These are phyloP conservation scores for Colletotrichum limetticola DNA, from an alignment of 2,329 filamentous ascomycete species.

Conservation along the genomic window DNA sequence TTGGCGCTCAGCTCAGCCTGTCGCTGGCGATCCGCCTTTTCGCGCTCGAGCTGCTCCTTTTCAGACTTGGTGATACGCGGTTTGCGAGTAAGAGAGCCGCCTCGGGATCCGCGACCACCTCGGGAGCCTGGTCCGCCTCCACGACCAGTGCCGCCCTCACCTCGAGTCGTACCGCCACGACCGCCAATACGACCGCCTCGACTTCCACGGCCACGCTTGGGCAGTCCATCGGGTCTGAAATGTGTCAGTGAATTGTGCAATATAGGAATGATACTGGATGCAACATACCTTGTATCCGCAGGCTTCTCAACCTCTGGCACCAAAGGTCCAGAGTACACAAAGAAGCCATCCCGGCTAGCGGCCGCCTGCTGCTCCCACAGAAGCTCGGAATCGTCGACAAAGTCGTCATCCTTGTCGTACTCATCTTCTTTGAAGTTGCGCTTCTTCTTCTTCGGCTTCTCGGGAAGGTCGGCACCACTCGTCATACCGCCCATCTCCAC, in stretches of 20 bases:
- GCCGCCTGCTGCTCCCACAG: slow-evolving; percentile 96
- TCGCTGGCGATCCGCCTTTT: slow-evolving; percentile 80
- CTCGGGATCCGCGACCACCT: slow-evolving; percentile 76
- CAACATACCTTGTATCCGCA: slow-evolving; percentile 58
- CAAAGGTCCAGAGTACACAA: slow-evolving; percentile 94
- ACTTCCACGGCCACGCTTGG: slow-evolving; percentile 68
- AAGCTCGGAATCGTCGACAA: slow-evolving; percentile 93
- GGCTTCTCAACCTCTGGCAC: slow-evolving; percentile 87
- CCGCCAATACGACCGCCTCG: slow-evolving; percentile 63
- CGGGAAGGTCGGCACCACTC: slow-evolving; percentile 70
- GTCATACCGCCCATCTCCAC: slow-evolving; percentile 81
- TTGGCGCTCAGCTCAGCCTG: slow-evolving; percentile 53
- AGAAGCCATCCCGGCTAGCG: slow-evolving; percentile 95
- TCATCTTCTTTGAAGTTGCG: slow-evolving; percentile 84
- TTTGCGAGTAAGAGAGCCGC: slow-evolving; percentile 79
- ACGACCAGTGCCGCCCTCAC: slow-evolving; percentile 54
- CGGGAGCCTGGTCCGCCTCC: slow-evolving; percentile 75
- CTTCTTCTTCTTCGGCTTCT: slow-evolving; percentile 79
- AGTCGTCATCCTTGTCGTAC: slow-evolving; percentile 85
- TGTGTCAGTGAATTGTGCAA: slow-evolving; percentile 46
- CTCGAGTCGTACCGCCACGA: slow-evolving; percentile 72
- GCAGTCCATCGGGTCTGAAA: slow-evolving; percentile 73
- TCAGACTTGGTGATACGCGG: slow-evolving; percentile 89
- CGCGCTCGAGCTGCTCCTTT: slow-evolving; percentile 81
- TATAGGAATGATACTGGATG: not conserved